These are phyloP conservation scores for Ustanciosporium gigantosporum DNA, from an alignment of 1,284 basidiomycete species.

Conservation along the genomic window DNA sequence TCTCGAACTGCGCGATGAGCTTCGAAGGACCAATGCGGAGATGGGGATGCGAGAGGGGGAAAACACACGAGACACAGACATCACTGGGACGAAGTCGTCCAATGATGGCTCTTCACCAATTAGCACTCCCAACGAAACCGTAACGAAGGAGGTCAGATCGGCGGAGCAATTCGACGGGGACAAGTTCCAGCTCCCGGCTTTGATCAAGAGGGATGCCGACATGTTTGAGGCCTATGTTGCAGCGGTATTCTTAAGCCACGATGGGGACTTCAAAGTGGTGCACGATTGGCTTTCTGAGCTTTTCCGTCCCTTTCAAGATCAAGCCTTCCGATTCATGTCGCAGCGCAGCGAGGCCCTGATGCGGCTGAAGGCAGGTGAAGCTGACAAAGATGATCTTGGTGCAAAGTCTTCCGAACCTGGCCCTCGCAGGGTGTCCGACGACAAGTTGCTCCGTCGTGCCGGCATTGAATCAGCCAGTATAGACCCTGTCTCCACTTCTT, in stretches of 20 bases:
- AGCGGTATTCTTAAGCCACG: constrained; percentile 31
- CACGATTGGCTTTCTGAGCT: constrained; percentile 28
- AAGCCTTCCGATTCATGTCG: constrained; percentile 40
- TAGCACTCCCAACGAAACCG: not conserved
- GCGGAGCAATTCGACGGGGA: not conserved
- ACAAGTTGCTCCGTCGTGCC: not conserved
- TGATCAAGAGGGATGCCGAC: constrained; percentile 37
- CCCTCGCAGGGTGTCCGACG: not conserved
- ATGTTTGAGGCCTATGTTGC: constrained; percentile 44
- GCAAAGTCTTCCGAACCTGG: not conserved
- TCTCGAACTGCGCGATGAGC: constrained; percentile 13
- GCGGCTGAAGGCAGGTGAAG: constrained; percentile 7
- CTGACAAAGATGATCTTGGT: not conserved
- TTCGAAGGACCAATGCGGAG: constrained; percentile 2
- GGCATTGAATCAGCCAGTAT: constrained; percentile 13
- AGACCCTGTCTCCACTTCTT: constrained; percentile 8
- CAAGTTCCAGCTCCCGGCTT: constrained; percentile 4
- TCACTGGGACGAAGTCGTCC: not conserved
- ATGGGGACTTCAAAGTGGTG: constrained; percentile 27
- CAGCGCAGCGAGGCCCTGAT: constrained; percentile 22
- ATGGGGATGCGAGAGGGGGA: no score
- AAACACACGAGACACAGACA: not conserved
- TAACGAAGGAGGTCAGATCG: no score
- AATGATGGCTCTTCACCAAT: not conserved
- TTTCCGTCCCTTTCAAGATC: constrained; percentile 38